phyloP scores from a whole-genome alignment of 805 yeast species.

The Ogataea siamensis region DNA sequence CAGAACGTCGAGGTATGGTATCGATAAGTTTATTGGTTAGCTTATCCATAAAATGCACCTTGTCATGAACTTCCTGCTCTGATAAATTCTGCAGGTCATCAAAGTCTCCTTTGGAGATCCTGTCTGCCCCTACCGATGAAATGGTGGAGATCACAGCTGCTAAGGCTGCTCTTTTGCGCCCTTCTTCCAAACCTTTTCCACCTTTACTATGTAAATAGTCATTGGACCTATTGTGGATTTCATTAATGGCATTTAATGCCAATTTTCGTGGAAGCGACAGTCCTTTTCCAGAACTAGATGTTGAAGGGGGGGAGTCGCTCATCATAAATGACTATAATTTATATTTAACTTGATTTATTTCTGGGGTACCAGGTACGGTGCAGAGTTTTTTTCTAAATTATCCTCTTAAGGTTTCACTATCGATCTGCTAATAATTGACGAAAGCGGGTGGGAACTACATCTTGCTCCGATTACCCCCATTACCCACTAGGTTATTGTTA shows the following conservation, averaged over 20 bases:
- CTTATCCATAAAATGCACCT: conserved; percentile 55
- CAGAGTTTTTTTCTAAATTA: no score
- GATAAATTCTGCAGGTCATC: conserved; percentile 11
- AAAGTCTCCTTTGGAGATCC: conserved; percentile 22
- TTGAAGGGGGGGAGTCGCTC: conserved; percentile 11
- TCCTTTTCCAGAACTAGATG: conserved; percentile 12
- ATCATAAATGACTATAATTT: background rate
- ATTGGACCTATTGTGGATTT: conserved; percentile 24
- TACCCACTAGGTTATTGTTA: no score
- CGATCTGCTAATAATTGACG: no score
- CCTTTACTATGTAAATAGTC: conserved; percentile 17
- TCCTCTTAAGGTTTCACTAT: no score
- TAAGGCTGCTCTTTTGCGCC: conserved; percentile 32
- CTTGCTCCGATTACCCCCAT: no score
- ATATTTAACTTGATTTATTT: conserved; percentile 4
- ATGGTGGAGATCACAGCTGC: conserved; percentile 46
- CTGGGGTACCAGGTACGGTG: conserved; percentile 12
- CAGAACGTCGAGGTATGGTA: conserved; percentile 20
- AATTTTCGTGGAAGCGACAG: conserved; percentile 19
- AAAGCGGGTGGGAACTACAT: no score
- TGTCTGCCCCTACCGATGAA: conserved; percentile 44
- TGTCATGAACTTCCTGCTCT: conserved; percentile 27
- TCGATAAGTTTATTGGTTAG: conserved; percentile 52
- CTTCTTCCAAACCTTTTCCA: conserved; percentile 15
- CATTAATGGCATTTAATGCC: conserved; percentile 24